phyloP scores from a whole-genome alignment of 2,329 filamentous ascomycete species.

The Davidsoniella neocaledoniae region DNA sequence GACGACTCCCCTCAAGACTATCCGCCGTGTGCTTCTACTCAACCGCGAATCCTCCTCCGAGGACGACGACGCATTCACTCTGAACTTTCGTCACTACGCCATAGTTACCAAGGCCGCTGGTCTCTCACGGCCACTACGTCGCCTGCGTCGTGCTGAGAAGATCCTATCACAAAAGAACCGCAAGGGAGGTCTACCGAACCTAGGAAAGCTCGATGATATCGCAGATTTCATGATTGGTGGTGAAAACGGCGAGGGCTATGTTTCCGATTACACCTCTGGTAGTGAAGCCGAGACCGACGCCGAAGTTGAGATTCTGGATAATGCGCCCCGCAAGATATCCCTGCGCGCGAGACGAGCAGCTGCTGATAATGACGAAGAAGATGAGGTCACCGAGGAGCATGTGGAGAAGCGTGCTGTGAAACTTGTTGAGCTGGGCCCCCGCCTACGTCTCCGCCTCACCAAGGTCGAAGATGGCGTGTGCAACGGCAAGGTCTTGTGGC shows the following conservation, averaged over 20 bases:
- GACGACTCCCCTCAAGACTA: slow-evolving; percentile 75
- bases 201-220: slow-evolving; percentile 82
- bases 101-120: slow-evolving; percentile 82
- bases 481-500: slow-evolving; percentile 87
- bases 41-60: slow-evolving; percentile 55
- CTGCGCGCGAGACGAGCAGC: slow-evolving; percentile 23
- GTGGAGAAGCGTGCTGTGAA: slow-evolving; percentile 83
- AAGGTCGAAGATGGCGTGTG: slow-evolving; percentile 95
- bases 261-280: slow-evolving; percentile 69
- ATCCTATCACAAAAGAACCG: slow-evolving; percentile 44
- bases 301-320: slow-evolving; percentile 72
- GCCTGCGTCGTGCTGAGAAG: slow-evolving; percentile 74
- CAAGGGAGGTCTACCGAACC: slow-evolving; percentile 56
- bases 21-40: slow-evolving; percentile 74
- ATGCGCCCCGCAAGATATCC: slow-evolving; percentile 41
- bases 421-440: slow-evolving; percentile 77
- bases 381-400: slow-evolving; percentile 23
- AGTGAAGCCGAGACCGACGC: slow-evolving; percentile 89
- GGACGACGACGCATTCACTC: slow-evolving; percentile 54
- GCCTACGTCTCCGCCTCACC: slow-evolving; percentile 73
- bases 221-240: slow-evolving; percentile 86
- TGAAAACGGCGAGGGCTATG: slow-evolving; percentile 62
- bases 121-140: slow-evolving; percentile 65
- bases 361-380: slow-evolving; percentile 22
- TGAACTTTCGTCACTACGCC: slow-evolving; percentile 86